Conservation (phyloP, 106 monocot genomes). For the Dendrobium officinale region DNA sequence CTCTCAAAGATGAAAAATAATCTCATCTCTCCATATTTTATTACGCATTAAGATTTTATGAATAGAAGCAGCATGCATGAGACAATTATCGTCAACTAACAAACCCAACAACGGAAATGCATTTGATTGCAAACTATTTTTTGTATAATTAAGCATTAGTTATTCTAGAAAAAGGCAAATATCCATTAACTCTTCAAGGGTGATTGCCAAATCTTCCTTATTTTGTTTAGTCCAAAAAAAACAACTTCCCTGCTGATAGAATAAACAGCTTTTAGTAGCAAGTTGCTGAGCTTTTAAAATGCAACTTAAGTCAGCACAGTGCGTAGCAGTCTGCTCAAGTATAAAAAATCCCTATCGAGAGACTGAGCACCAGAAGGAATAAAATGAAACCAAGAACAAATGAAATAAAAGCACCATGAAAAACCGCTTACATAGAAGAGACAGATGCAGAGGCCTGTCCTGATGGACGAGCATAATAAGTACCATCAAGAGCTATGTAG, state of each 20-base stretch:
- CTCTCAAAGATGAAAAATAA: too few species aligned
- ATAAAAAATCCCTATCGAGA: neutral
- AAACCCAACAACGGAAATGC: neutral
- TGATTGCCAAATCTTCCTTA: neutral
- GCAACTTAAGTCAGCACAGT: neutral
- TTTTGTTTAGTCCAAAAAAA: neutral
- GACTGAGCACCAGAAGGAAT: neutral
- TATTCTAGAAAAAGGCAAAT: neutral
- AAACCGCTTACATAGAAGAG: conserved; percentile 43
- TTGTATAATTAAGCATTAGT: neutral
- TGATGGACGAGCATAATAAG: conserved; percentile 46
- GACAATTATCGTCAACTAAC: neutral
- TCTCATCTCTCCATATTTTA: too few species aligned
- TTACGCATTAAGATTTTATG: too few species aligned
- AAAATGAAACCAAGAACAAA: neutral
- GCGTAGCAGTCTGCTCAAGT: neutral
- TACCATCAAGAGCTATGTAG: conserved; percentile 72
- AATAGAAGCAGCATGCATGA: too few species aligned
- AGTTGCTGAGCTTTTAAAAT: neutral
- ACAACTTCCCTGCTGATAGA: neutral
- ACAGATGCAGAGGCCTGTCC: conserved; percentile 60
- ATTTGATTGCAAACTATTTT: neutral
- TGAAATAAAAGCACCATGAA: neutral
- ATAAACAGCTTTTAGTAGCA: neutral
- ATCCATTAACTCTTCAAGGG: neutral